phyloP scores from a whole-genome alignment of 2,329 filamentous ascomycete genomes.

The Colletotrichum eremochloae region DNA sequence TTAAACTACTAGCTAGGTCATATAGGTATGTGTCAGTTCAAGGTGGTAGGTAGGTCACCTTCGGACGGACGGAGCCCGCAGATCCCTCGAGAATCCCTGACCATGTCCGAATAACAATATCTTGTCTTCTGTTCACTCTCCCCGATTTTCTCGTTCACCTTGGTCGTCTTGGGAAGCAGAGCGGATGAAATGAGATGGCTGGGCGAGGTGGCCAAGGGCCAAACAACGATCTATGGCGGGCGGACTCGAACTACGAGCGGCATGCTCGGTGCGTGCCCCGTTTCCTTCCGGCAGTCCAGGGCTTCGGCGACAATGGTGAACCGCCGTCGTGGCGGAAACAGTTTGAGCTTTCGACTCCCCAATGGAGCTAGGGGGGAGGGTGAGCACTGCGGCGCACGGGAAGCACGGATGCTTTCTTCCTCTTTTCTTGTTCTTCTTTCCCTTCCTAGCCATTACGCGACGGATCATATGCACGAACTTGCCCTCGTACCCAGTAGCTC shows the following conservation, averaged over 20 bases:
- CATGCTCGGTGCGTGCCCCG: background rate
- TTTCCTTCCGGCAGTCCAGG: background rate
- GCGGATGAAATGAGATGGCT: too few relatives aligned
- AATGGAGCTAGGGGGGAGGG: background rate
- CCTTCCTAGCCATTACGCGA: background rate
- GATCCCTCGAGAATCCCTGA: constrained; percentile 25
- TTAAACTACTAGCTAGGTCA: too few relatives aligned
- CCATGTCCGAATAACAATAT: background rate
- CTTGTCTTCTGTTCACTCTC: constrained; percentile 1
- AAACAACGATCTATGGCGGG: background rate
- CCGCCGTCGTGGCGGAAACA: background rate
- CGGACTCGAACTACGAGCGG: background rate
- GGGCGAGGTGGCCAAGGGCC: background rate
- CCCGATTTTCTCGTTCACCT: background rate
- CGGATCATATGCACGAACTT: background rate
- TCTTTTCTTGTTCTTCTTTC: background rate
- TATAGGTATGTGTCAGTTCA: background rate
- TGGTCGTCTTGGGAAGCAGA: background rate
- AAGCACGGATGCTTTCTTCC: background rate
- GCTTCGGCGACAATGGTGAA: background rate
- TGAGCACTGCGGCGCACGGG: background rate
- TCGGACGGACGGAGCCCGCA: constrained; percentile 39
- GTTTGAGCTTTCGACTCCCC: background rate
- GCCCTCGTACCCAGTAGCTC: background rate
- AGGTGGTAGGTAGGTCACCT: constrained; percentile 3